Conservation (phyloP, 345 rosid genomes). For the Ceriops tagal region DNA sequence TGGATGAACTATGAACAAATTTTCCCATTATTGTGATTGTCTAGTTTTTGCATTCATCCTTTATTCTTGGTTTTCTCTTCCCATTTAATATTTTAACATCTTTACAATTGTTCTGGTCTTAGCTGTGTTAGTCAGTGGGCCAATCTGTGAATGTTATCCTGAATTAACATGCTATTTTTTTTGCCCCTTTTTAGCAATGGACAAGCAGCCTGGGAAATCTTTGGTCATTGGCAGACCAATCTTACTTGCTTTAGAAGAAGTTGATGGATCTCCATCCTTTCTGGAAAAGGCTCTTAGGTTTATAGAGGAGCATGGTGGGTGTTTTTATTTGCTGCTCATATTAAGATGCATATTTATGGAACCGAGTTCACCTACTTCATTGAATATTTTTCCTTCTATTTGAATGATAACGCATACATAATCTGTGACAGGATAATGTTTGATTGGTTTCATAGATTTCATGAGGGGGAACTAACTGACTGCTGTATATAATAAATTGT, state of each 20-base stretch:
- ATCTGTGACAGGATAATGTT: background rate
- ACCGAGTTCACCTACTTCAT: background rate
- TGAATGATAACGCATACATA: background rate
- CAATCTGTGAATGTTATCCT: background rate
- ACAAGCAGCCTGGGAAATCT: conserved; percentile 49
- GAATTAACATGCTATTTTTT: conserved; percentile 1
- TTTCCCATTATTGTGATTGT: background rate
- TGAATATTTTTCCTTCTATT: background rate
- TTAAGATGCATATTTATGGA: background rate
- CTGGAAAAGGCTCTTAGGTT: conserved; percentile 93
- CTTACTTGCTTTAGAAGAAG: conserved; percentile 93
- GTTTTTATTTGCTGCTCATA: background rate
- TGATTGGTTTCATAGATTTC: background rate
- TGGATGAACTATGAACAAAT: background rate
- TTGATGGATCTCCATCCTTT: conserved; percentile 96
- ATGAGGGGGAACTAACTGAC: background rate
- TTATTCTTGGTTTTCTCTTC: background rate
- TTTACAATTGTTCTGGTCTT: background rate
- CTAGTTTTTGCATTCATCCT: background rate
- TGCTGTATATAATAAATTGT: too few relatives aligned
- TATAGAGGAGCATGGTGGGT: conserved; percentile 85
- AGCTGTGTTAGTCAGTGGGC: background rate
- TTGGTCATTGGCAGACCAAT: conserved; percentile 73
- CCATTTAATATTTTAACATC: background rate
- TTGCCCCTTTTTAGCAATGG: conserved; percentile 44